phyloP scores from a whole-genome alignment of 2,329 filamentous ascomycete genomes.

The Phialophora tarda region DNA sequence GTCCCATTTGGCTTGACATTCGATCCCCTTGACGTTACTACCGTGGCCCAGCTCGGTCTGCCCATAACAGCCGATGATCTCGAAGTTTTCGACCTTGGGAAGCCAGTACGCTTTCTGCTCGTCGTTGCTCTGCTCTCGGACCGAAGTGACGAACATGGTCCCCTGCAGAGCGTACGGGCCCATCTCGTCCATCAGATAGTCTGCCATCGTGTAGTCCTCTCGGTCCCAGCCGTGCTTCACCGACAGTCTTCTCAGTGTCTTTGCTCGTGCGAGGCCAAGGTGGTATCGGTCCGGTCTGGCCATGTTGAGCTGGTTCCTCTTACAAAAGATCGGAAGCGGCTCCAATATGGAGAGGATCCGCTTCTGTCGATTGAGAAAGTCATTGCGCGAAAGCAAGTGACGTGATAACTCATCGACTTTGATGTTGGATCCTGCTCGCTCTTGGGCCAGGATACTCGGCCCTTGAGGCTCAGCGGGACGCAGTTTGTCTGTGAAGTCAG shows the following conservation, averaged over 20 bases:
- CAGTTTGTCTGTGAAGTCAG: constrained; percentile 56
- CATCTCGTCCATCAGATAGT: constrained; percentile 61
- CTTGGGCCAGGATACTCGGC: constrained; percentile 52
- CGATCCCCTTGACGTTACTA: constrained; percentile 58
- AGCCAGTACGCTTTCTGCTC: constrained; percentile 57
- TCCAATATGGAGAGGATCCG: constrained; percentile 54
- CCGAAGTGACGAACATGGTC: constrained; percentile 59
- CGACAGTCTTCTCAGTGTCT: constrained; percentile 55
- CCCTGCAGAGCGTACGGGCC: constrained; percentile 58
- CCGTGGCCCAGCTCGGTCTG: constrained; percentile 61
- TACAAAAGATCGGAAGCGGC: constrained; percentile 57
- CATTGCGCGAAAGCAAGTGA: constrained; percentile 55
- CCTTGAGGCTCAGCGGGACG: constrained; percentile 55
- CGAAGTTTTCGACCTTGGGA: constrained; percentile 56
- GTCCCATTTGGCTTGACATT: constrained; percentile 57
- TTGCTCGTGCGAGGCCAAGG: constrained; percentile 59
- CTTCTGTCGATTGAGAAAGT: constrained; percentile 56
- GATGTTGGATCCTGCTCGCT: constrained; percentile 54
- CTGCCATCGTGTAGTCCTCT: constrained; percentile 59
- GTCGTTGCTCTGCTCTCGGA: constrained; percentile 57
- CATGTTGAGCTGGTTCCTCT: constrained; percentile 58
- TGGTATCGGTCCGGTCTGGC: constrained; percentile 59
- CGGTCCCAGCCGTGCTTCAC: constrained; percentile 55
- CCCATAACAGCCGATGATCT: constrained; percentile 59
- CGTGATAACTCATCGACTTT: constrained; percentile 52